phyloP scores from a whole-genome alignment of 2,329 filamentous ascomycete genomes.

The Colletotrichum spinosum region DNA sequence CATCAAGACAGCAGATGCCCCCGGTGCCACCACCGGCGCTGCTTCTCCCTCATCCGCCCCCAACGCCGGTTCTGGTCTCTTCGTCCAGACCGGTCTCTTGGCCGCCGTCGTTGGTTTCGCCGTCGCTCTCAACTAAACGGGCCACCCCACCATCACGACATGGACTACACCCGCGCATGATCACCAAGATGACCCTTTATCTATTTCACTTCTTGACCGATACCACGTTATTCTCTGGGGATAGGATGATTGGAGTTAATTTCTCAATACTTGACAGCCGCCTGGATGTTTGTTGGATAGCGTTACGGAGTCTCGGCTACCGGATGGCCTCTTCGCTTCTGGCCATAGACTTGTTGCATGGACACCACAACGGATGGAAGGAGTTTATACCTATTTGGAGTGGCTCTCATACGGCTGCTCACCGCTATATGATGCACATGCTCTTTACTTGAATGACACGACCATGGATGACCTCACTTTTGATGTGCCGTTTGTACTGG shows the following conservation, averaged over 20 bases:
- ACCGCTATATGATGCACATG: conserved; percentile 34
- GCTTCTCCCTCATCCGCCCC: conserved; percentile 40
- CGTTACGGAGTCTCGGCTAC: conserved; percentile 32
- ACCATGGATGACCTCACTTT: conserved; percentile 32
- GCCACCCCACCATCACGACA: conserved; percentile 43
- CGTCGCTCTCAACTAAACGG: conserved; percentile 46
- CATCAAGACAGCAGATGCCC: conserved; percentile 32
- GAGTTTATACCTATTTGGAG: conserved; percentile 33
- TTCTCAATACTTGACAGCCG: conserved; percentile 24
- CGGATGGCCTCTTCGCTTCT: conserved; percentile 36
- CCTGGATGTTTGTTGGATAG: conserved; percentile 13
- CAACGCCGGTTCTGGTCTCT: conserved; percentile 48
- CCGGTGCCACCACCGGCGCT: conserved; percentile 37
- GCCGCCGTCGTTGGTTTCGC: conserved; percentile 53
- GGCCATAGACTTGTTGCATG: conserved; percentile 27
- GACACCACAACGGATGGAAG: conserved; percentile 16
- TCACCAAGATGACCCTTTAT: conserved; percentile 26
- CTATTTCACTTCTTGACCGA: conserved; percentile 35
- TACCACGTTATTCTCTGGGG: conserved; percentile 42
- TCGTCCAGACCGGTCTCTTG: conserved; percentile 54
- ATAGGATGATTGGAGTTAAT: conserved; percentile 42
- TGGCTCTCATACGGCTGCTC: conserved; percentile 25
- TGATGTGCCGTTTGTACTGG: conserved; percentile 6
- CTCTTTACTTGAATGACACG: conserved; percentile 36
- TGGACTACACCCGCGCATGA: not conserved